Evolutionary conservation across 352 stramenopile genomes (phyloP), one percentile per base, ranked within the genome.

Genomic region (Hyaloperonospora brassicae): DNA sequence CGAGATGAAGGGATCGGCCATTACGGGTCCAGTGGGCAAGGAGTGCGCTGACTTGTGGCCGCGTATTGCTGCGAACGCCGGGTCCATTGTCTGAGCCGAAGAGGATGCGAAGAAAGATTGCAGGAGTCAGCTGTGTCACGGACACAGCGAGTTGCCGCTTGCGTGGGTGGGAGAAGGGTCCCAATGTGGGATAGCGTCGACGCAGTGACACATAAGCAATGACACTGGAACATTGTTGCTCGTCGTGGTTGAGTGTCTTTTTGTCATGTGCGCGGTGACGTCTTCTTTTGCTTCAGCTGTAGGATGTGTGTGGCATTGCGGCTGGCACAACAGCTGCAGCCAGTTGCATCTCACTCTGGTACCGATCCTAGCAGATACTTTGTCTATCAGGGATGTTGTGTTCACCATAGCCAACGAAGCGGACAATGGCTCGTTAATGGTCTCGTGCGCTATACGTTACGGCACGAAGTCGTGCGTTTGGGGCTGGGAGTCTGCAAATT

Each of bases 1-100:
- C 69, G 97, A 99, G 83, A 99, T 99, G 97, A 99, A 99, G 89
- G 97, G 93, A 57, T 98, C 94, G 66, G 97, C 97, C 65, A 98
- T 99, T 57, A 98, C 96, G 57, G 97, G 97, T 71, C 97, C 97
- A 43, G 96, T 99, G 61, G 96, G 95, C 55, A 99, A 99, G 91
- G 97, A 99, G 79, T 99, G 97, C 85, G 97, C 97, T 31, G 97
- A 99, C 80, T 79, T 99, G 66, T 99, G 97, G 97, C 97, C 97
- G 50, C 95, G 97, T 98, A 99, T 99, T 77, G 96, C 97, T 60
- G 96, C 91, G 58, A 98, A 98, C 84, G 90, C 97, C 71, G 96
- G 96, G 73, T 99, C 96, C 58, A 99, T 99, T 89, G 80, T 99
- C 57, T 99, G 98, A 98, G 68, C 21, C 38, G 10, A 23, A 30